Evolutionary conservation across 257 asterid genomes (phyloP).

Genomic region (Marsdenia floribunda): DNA sequence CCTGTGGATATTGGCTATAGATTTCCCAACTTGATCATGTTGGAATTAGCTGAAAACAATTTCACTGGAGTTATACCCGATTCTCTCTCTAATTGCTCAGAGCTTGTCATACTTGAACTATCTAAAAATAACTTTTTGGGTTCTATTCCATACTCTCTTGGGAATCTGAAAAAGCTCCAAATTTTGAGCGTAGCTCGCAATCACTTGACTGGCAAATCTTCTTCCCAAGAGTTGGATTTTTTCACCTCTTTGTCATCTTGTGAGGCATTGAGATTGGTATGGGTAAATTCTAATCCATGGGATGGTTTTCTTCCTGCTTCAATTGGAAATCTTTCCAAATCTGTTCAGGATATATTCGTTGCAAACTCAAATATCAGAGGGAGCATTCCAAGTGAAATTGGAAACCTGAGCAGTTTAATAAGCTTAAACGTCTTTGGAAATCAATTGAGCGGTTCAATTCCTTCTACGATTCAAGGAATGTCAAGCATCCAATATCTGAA

Average conservation of each 20-base stretch:
- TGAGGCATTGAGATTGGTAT: neutral
- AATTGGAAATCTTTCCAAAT: conserved; percentile 13
- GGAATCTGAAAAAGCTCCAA: conserved; percentile 18
- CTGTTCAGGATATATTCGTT: neutral
- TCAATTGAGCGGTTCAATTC: conserved; percentile 7
- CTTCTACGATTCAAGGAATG: neutral
- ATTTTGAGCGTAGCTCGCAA: neutral
- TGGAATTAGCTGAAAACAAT: neutral
- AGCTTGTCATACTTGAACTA: conserved; percentile 9
- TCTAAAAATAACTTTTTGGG: conserved; percentile 11
- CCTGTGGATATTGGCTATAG: conserved; percentile 12
- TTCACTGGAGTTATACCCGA: conserved; percentile 23
- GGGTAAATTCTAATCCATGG: neutral
- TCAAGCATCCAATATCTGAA: neutral
- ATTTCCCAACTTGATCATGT: conserved; percentile 9
- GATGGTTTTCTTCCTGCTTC: conserved; percentile 1
- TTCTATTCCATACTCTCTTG: conserved; percentile 25
- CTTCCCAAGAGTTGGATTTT: conserved; percentile 5
- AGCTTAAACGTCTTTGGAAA: neutral
- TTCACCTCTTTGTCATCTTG: conserved; percentile 8
- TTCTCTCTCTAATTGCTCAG: conserved; percentile 25
- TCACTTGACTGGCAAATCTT: neutral
- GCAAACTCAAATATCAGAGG: neutral
- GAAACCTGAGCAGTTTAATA: conserved; percentile 11
- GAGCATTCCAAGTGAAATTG: conserved; percentile 7